Evolutionary conservation across 1,284 basidiomycete genomes (phyloP), one percentile per base, ranked within the genome.

Genomic region (Irpex sp.): DNA sequence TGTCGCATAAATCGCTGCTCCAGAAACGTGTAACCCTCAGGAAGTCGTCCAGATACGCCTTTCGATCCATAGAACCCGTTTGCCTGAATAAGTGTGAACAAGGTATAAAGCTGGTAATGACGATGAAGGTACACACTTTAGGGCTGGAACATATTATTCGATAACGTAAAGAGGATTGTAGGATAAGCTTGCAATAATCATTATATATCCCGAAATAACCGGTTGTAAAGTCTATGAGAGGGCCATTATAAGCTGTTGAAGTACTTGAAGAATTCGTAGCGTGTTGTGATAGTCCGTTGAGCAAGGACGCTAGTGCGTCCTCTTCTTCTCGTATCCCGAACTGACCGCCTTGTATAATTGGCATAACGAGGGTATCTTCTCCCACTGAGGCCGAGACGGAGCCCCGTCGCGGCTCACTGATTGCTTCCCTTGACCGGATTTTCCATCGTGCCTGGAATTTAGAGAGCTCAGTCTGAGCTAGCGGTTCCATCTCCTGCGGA

Each of bases 11-110:
- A 98, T 43, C 85, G 82, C 63, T 89, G 84, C 72, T 98, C 94
- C 57, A 96, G 82, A 33, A 93, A 77, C 0, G 95, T 98, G 73
- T 99, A 99, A 0, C 90, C 97, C 71, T 97, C 95, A 4, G 97
- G 97, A 66, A 99, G 95, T 63, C 94, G 86, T 15, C 93, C 89
- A 6, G 95, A 97, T 15, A 98, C 78, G 1, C 97, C 97, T 61
- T 81, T 84, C 2, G 94, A 97, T 3, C 89, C 90, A 72, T 88
- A 95, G 76, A 99, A 99, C 0, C 97, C 97, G 71, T 99, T 99
- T 15, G 95, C 93, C 93, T 95, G 66, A 57, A 7, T 50, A 50
- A 33, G 5, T 33, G 43, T 63, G 9, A 61, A 58, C 39, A 26
- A 19, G 36, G 61, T 5, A 39, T 6, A 39, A 21, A 43, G 47